Evolutionary conservation across 768 basidiomycete genomes (phyloP).

Genomic region (Agrocybe pediades): DNA sequence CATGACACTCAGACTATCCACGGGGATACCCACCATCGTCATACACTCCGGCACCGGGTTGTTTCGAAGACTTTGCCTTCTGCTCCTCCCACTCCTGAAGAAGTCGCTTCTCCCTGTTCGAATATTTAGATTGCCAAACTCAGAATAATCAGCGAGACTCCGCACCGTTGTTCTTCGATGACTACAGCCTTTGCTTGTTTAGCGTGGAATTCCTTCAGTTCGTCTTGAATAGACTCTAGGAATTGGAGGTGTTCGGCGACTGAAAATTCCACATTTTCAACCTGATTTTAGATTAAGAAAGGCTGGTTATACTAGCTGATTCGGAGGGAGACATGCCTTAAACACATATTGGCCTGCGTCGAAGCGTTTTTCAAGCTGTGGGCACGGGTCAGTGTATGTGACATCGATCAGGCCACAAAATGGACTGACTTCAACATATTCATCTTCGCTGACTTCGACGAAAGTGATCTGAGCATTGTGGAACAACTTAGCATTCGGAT

Average conservation of each 20-base stretch:
- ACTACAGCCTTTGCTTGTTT: neutral
- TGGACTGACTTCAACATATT: conserved; percentile 46
- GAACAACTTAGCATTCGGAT: neutral
- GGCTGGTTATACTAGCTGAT: neutral
- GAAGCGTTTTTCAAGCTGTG: conserved; percentile 52
- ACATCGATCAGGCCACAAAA: neutral
- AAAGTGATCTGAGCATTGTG: conserved; percentile 46
- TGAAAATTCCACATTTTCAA: conserved; percentile 54
- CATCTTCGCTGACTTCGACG: conserved; percentile 44
- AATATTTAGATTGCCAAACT: neutral
- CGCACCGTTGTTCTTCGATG: conserved; percentile 44
- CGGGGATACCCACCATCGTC: neutral
- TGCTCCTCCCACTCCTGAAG: conserved; percentile 43
- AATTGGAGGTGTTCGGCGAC: conserved; percentile 29
- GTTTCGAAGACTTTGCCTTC: neutral
- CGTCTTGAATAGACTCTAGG: neutral
- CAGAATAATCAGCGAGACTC: conserved; percentile 3
- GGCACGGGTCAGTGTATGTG: neutral
- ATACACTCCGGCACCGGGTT: neutral
- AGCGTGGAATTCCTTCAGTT: neutral
- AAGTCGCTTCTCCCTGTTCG: conserved; percentile 40
- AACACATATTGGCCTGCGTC: conserved; percentile 55
- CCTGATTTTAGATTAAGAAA: conserved; percentile 27
- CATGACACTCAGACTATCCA: neutral
- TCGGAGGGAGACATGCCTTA: conserved; percentile 32